phyloP scores from a whole-genome alignment of 192 early-diverging fungal species.

The Obelidium mucronatum region DNA sequence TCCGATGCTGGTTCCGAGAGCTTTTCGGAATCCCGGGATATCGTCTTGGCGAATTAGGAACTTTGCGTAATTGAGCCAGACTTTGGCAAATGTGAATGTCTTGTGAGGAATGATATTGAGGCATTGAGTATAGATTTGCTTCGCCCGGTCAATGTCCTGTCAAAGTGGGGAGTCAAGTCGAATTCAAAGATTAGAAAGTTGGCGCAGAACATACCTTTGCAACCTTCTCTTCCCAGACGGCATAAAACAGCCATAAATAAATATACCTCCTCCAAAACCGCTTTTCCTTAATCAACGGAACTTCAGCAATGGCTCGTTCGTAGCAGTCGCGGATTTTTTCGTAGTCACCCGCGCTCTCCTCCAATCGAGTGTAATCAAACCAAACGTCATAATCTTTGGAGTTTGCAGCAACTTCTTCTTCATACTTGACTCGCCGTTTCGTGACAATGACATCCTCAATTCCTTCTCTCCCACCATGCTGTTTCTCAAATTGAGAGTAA shows the following conservation, averaged over 20 bases:
- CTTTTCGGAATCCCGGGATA: slow-evolving; percentile 74
- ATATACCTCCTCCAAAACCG: slow-evolving; percentile 97
- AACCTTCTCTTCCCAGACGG: slow-evolving; percentile 91
- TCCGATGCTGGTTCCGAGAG: slow-evolving; percentile 86
- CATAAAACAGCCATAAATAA: slow-evolving; percentile 99
- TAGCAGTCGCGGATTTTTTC: slow-evolving; percentile 91
- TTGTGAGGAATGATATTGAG: slow-evolving; percentile 91
- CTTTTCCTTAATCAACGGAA: slow-evolving; percentile 87
- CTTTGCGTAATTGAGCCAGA: slow-evolving; percentile 94
- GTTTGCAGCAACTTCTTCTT: slow-evolving; percentile 70
- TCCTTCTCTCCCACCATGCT: slow-evolving; percentile 84
- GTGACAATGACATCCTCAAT: slow-evolving; percentile 91
- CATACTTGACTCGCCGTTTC: slow-evolving; percentile 92
- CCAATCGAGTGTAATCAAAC: slow-evolving; percentile 94
- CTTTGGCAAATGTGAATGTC: slow-evolving; percentile 95
- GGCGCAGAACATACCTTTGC: slow-evolving; percentile 58
- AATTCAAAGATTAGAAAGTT: slow-evolving; percentile 13
- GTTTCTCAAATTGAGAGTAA: slow-evolving; percentile 97
- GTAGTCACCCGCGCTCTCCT: slow-evolving; percentile 77
- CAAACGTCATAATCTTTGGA: slow-evolving; percentile 97
- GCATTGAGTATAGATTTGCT: slow-evolving; percentile 83
- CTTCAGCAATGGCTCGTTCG: slow-evolving; percentile 91
- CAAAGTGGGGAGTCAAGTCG: background rate
- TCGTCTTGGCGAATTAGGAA: slow-evolving; percentile 86
- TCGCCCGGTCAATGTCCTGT: slow-evolving; percentile 80